phyloP scores from a whole-genome alignment of 345 rosid species.

The Populus pruinosa region DNA sequence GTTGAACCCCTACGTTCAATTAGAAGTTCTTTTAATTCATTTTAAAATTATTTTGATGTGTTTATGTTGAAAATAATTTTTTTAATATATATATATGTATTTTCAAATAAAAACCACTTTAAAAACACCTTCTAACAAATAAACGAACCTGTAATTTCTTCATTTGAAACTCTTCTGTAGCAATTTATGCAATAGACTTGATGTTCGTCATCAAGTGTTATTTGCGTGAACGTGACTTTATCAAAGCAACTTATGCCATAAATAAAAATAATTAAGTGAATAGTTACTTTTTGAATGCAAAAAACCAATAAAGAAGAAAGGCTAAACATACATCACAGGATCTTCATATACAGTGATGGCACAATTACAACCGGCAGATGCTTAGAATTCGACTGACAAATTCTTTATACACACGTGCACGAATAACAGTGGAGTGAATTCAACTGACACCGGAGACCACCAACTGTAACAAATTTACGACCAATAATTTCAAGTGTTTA shows the following conservation, averaged over 20 bases:
- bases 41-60: no score
- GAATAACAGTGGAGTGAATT: background rate
- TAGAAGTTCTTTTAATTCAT: background rate
- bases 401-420: constrained; percentile 22
- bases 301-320: background rate
- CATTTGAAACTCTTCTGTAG: background rate
- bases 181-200: background rate
- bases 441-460: background rate
- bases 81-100: no score
- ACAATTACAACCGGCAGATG: background rate
- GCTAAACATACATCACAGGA: background rate
- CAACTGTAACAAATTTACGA: background rate
- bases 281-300: background rate
- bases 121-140: no score
- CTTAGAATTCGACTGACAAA: background rate
- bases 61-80: no score
- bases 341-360: background rate
- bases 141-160: background rate
- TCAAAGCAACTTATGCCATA: background rate
- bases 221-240: background rate
- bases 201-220: background rate
- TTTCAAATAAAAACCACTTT: no score
- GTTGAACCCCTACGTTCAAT: background rate
- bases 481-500: constrained; percentile 6
- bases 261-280: background rate